Evolutionary conservation across 345 rosid genomes (phyloP).

Genomic region (Clausena lansium): DNA sequence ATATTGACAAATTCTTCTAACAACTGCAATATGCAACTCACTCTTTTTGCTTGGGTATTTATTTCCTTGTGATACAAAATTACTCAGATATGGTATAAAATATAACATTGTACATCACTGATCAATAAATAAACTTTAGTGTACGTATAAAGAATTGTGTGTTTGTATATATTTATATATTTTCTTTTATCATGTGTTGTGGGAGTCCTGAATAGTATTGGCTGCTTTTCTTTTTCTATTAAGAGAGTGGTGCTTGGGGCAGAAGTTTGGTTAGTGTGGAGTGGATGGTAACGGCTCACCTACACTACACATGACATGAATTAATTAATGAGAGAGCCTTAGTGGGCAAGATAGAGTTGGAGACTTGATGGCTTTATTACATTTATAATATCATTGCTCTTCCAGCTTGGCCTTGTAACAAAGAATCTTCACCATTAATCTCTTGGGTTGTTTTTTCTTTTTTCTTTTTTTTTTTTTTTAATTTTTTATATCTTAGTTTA

Average conservation of each 20-base stretch:
- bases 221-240: constrained; percentile 28
- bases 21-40: constrained; percentile 15
- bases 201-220: constrained; percentile 22
- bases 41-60: not conserved
- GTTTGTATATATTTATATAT: not conserved
- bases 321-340: constrained; percentile 35
- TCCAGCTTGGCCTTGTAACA: constrained; percentile 16
- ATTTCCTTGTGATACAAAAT: not conserved
- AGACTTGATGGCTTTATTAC: constrained; percentile 18
- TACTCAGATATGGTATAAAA: not conserved
- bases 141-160: constrained; percentile 1
- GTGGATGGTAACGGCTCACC: constrained; percentile 49
- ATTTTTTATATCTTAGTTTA: not conserved
- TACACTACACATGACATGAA: constrained; percentile 18
- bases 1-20: constrained; percentile 23
- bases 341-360: constrained; percentile 39
- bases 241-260: constrained; percentile 34
- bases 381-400: constrained; percentile 16
- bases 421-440: constrained; percentile 20
- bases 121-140: not conserved
- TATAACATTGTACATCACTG: not conserved
- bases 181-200: not conserved
- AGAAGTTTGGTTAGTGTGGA: constrained; percentile 37
- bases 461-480: not conserved
- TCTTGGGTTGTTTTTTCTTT: not conserved